A percentile compares a stretch with the other conserved stretches of the same genome.
Evolutionary conservation across 345 rosid species (phyloP).

Genomic region (Linum lewisii): DNA sequence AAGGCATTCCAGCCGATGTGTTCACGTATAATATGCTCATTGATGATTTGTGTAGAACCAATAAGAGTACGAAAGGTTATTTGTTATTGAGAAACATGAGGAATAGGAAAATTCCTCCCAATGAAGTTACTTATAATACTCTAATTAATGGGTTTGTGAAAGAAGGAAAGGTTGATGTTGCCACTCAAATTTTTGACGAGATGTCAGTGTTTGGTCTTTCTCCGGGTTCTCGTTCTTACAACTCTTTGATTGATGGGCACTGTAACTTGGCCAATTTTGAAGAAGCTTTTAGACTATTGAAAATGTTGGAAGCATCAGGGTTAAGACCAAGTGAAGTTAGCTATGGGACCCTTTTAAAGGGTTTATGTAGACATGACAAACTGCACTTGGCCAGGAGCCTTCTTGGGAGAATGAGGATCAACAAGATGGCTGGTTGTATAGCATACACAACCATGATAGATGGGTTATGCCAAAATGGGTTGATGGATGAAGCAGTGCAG

Average conservation of each 20-base stretch:
- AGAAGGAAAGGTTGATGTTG: constrained; percentile 59
- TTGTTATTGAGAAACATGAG: constrained; percentile 72
- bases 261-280: constrained; percentile 39
- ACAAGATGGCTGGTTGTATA: constrained; percentile 40
- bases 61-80: constrained; percentile 71
- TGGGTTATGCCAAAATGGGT: constrained; percentile 59
- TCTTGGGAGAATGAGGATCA: constrained; percentile 57
- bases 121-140: constrained; percentile 65
- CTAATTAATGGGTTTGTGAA: constrained; percentile 59
- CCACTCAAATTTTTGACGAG: constrained; percentile 53
- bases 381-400: constrained; percentile 46
- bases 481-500: constrained; percentile 47
- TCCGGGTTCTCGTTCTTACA: constrained; percentile 54
- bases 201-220: constrained; percentile 46
- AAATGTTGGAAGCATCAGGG: constrained; percentile 46
- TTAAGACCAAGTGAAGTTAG: constrained; percentile 49
- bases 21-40: constrained; percentile 78
- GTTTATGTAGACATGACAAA: constrained; percentile 53
- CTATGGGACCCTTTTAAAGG: constrained; percentile 60
- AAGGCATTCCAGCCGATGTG: constrained; percentile 62
- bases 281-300: constrained; percentile 54
- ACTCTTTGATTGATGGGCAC: constrained; percentile 58
- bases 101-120: constrained; percentile 51
- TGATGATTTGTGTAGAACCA: constrained; percentile 61
- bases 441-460: constrained; percentile 62